phyloP scores from a whole-genome alignment of 139 green algal species.

The Dunaliella sp. region DNA sequence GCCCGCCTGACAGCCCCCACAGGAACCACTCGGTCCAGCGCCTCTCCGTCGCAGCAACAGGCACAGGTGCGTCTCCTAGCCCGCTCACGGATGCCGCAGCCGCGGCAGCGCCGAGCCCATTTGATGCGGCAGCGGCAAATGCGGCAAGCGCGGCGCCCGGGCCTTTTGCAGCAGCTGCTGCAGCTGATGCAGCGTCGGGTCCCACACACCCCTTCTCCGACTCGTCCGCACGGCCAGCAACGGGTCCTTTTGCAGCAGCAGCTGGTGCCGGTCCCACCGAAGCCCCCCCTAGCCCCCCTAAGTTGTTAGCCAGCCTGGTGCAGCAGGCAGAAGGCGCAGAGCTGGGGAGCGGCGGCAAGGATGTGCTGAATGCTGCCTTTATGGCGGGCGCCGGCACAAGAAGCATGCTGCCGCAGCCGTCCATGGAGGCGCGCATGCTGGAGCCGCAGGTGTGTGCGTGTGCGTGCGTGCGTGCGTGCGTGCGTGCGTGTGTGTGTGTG shows the following conservation, averaged over 20 bases:
- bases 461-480: no score
- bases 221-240: no score
- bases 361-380: no score
- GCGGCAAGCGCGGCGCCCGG: not conserved
- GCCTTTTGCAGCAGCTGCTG: not conserved
- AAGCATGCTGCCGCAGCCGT: conserved; percentile 10
- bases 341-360: no score
- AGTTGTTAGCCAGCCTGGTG: no score
- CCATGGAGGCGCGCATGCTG: conserved; percentile 11
- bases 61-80: not conserved
- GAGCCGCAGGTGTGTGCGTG: not conserved
- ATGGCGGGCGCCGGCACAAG: no score
- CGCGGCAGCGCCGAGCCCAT: not conserved
- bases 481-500: no score
- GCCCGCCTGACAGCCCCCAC: not conserved
- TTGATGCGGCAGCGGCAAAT: not conserved
- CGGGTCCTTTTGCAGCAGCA: no score
- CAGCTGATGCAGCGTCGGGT: not conserved
- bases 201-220: no score
- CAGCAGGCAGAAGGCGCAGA: no score
- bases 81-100: not conserved
- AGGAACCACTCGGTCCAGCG: not conserved
- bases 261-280: no score
- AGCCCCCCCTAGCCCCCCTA: no score
- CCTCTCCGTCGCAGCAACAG: not conserved